A percentile compares a stretch with the other conserved stretches of the same genome.
Evolutionary conservation across 2,329 filamentous ascomycete genomes (phyloP).

Genomic region (Penicillium sp.): DNA sequence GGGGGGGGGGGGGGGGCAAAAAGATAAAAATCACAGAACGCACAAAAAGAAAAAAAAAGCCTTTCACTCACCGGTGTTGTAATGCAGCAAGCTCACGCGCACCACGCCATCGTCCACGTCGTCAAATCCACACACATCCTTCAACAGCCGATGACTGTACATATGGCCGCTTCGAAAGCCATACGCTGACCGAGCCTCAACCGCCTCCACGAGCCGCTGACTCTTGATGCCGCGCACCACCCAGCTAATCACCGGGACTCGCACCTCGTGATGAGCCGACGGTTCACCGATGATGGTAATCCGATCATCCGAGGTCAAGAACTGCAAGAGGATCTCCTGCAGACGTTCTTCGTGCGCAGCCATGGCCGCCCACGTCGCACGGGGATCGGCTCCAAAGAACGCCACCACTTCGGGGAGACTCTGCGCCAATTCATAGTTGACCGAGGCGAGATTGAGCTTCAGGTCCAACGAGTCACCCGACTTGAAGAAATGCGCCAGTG

Average conservation of each 20-base stretch:
- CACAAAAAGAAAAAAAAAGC: background rate
- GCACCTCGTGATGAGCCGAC: slow-evolving; percentile 41
- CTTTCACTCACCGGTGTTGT: slow-evolving; percentile 56
- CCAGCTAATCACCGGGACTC: slow-evolving; percentile 65
- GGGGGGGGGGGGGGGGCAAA: too few species aligned
- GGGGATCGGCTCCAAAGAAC: slow-evolving; percentile 50
- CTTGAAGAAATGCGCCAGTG: slow-evolving; percentile 65
- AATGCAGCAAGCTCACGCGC: slow-evolving; percentile 66
- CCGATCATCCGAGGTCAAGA: slow-evolving; percentile 49
- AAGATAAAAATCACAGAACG: background rate
- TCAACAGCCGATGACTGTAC: slow-evolving; percentile 59
- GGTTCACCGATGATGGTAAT: slow-evolving; percentile 56
- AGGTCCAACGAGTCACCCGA: slow-evolving; percentile 52
- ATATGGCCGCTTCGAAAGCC: slow-evolving; percentile 64
- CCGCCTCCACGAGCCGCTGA: slow-evolving; percentile 54
- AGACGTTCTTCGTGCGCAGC: slow-evolving; percentile 55
- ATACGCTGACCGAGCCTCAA: slow-evolving; percentile 54
- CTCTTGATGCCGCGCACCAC: slow-evolving; percentile 53
- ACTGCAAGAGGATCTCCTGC: slow-evolving; percentile 54
- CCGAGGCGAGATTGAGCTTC: slow-evolving; percentile 62
- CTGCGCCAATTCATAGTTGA: slow-evolving; percentile 64
- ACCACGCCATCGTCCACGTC: slow-evolving; percentile 58
- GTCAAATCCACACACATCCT: slow-evolving; percentile 53
- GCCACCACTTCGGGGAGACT: slow-evolving; percentile 55
- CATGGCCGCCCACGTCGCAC: slow-evolving; percentile 47